Evolutionary conservation across 225 moss, liverwort and hornwort genomes (phyloP).

Genomic region (Pleurozium schreberi): DNA sequence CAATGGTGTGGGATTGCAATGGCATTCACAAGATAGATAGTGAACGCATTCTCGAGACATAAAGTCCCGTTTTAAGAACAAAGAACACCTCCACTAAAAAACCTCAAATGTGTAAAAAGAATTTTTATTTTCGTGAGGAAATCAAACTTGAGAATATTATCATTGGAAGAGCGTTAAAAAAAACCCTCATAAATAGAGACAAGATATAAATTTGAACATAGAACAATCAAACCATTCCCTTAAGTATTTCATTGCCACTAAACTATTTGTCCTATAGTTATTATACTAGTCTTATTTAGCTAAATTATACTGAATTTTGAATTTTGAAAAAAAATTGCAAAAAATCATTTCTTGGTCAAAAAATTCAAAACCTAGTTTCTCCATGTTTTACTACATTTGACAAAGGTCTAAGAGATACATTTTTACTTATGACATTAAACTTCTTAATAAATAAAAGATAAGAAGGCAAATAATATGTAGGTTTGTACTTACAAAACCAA

Average conservation of each 20-base stretch:
- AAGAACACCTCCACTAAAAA: neutral
- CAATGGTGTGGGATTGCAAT: neutral
- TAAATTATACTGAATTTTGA: neutral
- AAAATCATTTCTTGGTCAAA: neutral
- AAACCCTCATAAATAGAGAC: neutral
- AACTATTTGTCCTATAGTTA: neutral
- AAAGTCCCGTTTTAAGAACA: too few species aligned
- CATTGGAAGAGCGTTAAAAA: too few species aligned
- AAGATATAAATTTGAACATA: neutral
- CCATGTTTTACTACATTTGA: neutral
- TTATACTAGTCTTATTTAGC: neutral
- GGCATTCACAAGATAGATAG: neutral
- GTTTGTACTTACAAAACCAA: neutral
- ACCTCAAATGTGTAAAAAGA: neutral
- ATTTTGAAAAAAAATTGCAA: neutral
- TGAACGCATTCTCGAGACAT: neutral
- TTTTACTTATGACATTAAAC: neutral
- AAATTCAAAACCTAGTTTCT: neutral
- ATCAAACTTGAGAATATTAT: neutral
- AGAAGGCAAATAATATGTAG: neutral
- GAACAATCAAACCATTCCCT: neutral
- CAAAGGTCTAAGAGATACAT: neutral
- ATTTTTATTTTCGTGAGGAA: neutral
- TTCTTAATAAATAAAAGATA: neutral
- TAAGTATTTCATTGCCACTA: neutral